Conservation (phyloP, 2,329 filamentous ascomycete species). For the Pyricularia grisea region DNA sequence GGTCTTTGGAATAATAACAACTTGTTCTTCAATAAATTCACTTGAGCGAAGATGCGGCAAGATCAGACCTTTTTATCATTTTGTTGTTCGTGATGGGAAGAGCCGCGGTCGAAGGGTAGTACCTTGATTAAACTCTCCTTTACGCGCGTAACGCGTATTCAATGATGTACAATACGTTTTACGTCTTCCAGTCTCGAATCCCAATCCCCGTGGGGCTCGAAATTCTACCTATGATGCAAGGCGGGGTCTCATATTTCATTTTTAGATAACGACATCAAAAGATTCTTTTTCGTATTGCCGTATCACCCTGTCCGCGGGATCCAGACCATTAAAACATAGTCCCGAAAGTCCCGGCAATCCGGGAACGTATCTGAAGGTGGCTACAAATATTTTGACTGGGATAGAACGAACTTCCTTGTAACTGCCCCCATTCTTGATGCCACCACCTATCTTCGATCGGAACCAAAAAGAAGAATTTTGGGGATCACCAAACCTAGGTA, state of each 20-base stretch:
- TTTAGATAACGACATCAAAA: no score
- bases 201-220: not conserved
- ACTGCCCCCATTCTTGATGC: no score
- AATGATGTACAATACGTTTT: not conserved
- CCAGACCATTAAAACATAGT: no score
- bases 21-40: not conserved
- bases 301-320: no score
- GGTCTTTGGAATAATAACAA: not conserved
- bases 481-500: no score
- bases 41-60: not conserved
- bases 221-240: not conserved
- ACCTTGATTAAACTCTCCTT: not conserved
- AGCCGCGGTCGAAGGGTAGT: not conserved
- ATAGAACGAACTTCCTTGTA: no score
- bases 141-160: not conserved
- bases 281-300: no score
- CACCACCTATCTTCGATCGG: no score
- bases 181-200: not conserved
- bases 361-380: no score
- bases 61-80: not conserved
- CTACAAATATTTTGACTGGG: no score
- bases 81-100: not conserved
- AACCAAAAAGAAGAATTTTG: no score
- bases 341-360: no score
- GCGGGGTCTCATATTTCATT: not conserved